Percentiles rank a stretch among this genome's conserved stretches.
phyloP scores from a whole-genome alignment of 176 grass and related monocot species.

The Avena sativa region DNA sequence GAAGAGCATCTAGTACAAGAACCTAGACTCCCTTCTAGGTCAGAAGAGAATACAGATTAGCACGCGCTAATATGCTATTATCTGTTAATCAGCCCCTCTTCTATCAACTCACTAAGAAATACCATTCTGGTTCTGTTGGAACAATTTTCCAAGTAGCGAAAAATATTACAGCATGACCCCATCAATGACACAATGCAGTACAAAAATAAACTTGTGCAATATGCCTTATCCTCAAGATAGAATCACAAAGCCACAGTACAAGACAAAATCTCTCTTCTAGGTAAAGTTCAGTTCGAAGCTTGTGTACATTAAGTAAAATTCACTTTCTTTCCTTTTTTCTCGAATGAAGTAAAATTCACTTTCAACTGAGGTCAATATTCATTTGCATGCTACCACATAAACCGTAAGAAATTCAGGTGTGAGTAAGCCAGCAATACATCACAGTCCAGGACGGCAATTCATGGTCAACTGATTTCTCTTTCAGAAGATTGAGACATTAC shows the following conservation, averaged over 20 bases:
- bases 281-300: constrained; percentile 13
- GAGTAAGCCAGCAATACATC: constrained; percentile 21
- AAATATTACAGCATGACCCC: constrained; percentile 15
- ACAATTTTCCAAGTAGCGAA: constrained; percentile 7
- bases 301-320: not conserved
- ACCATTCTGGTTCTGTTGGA: not conserved
- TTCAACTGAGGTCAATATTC: not conserved
- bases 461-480: constrained; percentile 36
- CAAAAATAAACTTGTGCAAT: not conserved
- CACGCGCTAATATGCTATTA: constrained; percentile 7
- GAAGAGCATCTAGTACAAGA: not conserved
- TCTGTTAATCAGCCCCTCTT: not conserved
- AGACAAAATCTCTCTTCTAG: not conserved
- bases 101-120: constrained; percentile 5
- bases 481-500: constrained; percentile 25
- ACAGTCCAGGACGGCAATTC: constrained; percentile 6
- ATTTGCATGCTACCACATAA: constrained; percentile 6
- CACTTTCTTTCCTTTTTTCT: not conserved
- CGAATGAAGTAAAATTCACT: not conserved
- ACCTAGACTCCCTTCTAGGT: not conserved
- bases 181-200: constrained; percentile 8
- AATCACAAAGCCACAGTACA: constrained; percentile 1
- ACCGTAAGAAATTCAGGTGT: not conserved
- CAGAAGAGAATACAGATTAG: constrained; percentile 3
- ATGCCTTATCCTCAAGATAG: not conserved